Conservation (phyloP, 257 asterid genomes). For the Verbena officinalis region DNA sequence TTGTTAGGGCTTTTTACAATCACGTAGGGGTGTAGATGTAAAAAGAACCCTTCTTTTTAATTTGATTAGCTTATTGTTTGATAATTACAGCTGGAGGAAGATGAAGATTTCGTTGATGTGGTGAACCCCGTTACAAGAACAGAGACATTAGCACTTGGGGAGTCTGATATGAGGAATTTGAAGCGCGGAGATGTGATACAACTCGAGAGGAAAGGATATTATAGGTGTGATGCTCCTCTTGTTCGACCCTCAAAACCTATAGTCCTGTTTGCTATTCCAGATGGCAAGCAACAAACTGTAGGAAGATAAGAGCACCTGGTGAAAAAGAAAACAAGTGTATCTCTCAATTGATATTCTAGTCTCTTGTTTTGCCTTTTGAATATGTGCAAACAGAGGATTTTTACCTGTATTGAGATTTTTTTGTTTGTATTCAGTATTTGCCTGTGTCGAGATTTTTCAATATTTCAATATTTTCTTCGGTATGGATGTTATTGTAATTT, state of each 20-base stretch:
- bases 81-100: conserved; percentile 81
- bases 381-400: conserved; percentile 12
- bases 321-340: conserved; percentile 16
- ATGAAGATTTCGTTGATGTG: conserved; percentile 74
- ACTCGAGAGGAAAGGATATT: conserved; percentile 92
- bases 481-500: no score
- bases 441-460: neutral
- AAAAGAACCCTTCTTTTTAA: no score
- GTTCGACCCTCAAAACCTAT: conserved; percentile 66
- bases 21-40: neutral
- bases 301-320: conserved; percentile 40
- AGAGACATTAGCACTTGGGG: conserved; percentile 81
- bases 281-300: conserved; percentile 81
- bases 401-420: neutral
- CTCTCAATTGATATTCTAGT: no score
- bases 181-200: conserved; percentile 81
- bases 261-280: conserved; percentile 83
- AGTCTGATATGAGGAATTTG: conserved; percentile 84
- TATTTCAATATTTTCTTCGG: no score
- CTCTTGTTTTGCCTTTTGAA: neutral
- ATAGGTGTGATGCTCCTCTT: conserved; percentile 82
- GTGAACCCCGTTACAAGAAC: conserved; percentile 73
- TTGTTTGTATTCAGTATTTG: neutral
- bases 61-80: conserved; percentile 9
- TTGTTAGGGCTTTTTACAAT: neutral